Conservation (phyloP, 371 early-diverging fungal genomes). For the Choanephora cucurbitarum region DNA sequence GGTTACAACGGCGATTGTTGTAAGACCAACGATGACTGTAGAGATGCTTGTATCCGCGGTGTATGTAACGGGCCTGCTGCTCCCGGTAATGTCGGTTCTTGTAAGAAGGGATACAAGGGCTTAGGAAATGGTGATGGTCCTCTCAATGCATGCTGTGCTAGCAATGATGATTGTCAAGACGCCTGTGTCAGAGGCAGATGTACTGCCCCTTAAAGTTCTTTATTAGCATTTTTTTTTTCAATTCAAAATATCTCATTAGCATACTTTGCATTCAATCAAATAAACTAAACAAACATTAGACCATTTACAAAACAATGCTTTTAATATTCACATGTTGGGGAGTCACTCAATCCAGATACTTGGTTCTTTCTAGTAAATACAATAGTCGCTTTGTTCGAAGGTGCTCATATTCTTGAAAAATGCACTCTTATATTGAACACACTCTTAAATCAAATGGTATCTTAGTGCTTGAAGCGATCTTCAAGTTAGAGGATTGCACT, state of each 20-base stretch:
- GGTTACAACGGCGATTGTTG: constrained; percentile 13
- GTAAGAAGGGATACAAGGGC: constrained; percentile 4
- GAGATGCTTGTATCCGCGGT: constrained; percentile 8
- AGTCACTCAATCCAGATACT: no score
- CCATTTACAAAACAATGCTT: no score
- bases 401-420: no score
- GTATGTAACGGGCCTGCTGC: constrained; percentile 7
- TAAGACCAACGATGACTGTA: constrained; percentile 11
- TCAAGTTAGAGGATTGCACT: no score
- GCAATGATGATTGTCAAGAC: constrained; percentile 11
- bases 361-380: no score
- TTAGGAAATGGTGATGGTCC: constrained; percentile 8
- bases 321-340: no score
- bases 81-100: neutral
- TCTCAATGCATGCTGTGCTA: constrained; percentile 10
- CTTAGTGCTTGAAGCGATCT: no score
- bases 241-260: neutral
- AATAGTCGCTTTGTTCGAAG: no score
- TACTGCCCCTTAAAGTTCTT: neutral
- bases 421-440: no score
- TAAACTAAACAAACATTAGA: no score
- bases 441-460: no score
- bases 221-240: neutral
- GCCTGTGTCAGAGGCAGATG: constrained; percentile 15
- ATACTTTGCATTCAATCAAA: no score